Percentiles rank a stretch among this genome's conserved stretches.
Evolutionary conservation across 495 filamentous ascomycete genomes (phyloP).

Genomic region (Neurospora sp.): DNA sequence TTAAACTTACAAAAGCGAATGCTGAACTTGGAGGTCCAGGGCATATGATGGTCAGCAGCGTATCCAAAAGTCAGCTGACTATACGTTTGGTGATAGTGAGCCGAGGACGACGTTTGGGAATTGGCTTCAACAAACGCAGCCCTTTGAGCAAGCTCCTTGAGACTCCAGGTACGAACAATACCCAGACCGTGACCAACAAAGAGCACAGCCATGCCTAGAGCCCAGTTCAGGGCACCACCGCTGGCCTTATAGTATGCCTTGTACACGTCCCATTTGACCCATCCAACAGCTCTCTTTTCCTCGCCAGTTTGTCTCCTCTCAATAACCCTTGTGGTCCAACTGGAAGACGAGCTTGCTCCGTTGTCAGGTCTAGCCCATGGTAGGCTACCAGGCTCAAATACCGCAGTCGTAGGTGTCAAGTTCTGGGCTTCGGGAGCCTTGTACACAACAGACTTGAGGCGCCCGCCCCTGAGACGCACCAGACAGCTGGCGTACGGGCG

Average conservation of each 20-base stretch:
- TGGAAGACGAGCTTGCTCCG: slow-evolving; percentile 12
- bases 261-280: slow-evolving; percentile 47
- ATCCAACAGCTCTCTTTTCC: slow-evolving; percentile 36
- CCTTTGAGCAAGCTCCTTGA: slow-evolving; percentile 23
- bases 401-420: slow-evolving; percentile 31
- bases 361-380: slow-evolving; percentile 12
- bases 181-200: slow-evolving; percentile 32
- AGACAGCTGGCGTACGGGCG: slow-evolving; percentile 49
- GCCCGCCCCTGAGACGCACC: slow-evolving; percentile 51
- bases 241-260: slow-evolving; percentile 45
- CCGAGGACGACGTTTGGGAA: not conserved
- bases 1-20: not conserved
- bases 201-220: slow-evolving; percentile 34
- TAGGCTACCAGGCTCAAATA: slow-evolving; percentile 9
- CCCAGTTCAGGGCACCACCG: slow-evolving; percentile 48
- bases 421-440: slow-evolving; percentile 32
- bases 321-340: slow-evolving; percentile 38
- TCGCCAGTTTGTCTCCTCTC: not conserved
- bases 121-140: not conserved
- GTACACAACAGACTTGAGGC: slow-evolving; percentile 40
- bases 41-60: not conserved
- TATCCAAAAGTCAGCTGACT: not conserved
- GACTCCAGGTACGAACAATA: slow-evolving; percentile 18
- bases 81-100: not conserved
- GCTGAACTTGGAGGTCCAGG: not conserved